Base-by-base conservation (phyloP, 257 asterid species). In the Solanum neorickii region DNA sequence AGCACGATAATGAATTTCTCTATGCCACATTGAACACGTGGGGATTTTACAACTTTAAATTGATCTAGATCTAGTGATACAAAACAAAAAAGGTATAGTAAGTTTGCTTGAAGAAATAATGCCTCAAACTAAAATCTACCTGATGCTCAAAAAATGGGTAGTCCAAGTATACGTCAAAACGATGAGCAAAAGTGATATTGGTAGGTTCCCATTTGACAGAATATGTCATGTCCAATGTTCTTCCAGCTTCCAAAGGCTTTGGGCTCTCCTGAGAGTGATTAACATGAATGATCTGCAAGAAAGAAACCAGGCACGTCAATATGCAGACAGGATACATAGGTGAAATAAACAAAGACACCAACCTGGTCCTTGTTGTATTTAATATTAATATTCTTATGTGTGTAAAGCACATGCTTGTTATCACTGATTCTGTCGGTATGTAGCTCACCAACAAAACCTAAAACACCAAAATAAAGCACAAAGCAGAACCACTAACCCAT, bases 131-230 rank as follows among this genome's bases (percentile, higher is more conserved):
- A 89, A 78, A 75, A 49, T 83, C 86, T 88, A 97, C 99, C 98
- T 97, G 99, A 89, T 97, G 99, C 93, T 97, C 99, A 88, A 97
- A 97, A 89, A 96, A 97, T 18, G 99, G 99, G 91, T 97, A 97
- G 89, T 97, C 99, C 87, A 97, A 92, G 90, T 97, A 97, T 47
- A 97, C 98, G 90, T 97, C 99, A 91, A 97, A 97, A 35, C 99
- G 98, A 73, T 92, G 98, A 27, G 97, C 98, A 93, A 94, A 97
- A 27, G 95, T 92, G 72, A 91, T 90, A 88, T 95, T 94, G n/a
- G 98, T 95, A 86, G 91, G 93, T 31, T 89, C 87, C 98, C 98
- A 97, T 89, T 93, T 95, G 41, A 97, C 98, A 65, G 99, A 95
- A 91, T 97, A 97, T 60, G 98, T 94, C 98, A 94, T 88, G 70